Evolutionary conservation across 1,139 yeast species (phyloP), one percentile per base, ranked within the genome.

Genomic region (Kodamaea plutei): DNA sequence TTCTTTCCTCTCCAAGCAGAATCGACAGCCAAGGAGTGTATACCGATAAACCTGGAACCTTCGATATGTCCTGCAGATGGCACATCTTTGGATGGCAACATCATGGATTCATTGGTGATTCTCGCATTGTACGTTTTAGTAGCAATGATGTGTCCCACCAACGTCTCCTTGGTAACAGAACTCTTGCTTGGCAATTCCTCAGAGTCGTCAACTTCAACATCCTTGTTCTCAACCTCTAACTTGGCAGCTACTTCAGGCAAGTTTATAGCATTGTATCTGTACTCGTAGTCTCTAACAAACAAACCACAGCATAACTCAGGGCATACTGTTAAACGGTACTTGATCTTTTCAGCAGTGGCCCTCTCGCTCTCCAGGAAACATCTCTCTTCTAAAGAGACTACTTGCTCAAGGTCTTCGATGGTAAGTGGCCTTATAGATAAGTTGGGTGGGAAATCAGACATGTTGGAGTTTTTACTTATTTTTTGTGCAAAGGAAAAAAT

Each of bases 291-390:
- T 52, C 96, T 73, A 31, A 84, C 67, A 49, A 89, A 89, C 37
- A 91, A 68, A 2, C 97, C 97, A 4, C 89, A 77, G 43, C 93
- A 79, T 39, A 91, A 71, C 55, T 91, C 98, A 8, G 97, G 97
- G 54, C 96, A 88, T 3, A 68, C 76, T 3, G 73, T 70, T 43
- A 91, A 66, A 45, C 96, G 70, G 61, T 84, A 89, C 41, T 62
- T 61, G 37, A 84, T 61, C 46, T 74, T 79, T 35, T 79, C 87
- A 15, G 52, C 54, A 5, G 85, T 55, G 32, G 87, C 81, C 37
- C 94, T 73, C 51, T 80, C 89, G 8, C 62, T 52, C 22, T 71
- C 76, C 35, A 57, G 17, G 25, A 87, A 88, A 8, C 93, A 88
- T 32, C 62, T 57, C n/a, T 58, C 52, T 55, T 89, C 97, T 27